phyloP scores from a whole-genome alignment of 805 yeast species.

The Schizosaccharomyces japonicus region DNA sequence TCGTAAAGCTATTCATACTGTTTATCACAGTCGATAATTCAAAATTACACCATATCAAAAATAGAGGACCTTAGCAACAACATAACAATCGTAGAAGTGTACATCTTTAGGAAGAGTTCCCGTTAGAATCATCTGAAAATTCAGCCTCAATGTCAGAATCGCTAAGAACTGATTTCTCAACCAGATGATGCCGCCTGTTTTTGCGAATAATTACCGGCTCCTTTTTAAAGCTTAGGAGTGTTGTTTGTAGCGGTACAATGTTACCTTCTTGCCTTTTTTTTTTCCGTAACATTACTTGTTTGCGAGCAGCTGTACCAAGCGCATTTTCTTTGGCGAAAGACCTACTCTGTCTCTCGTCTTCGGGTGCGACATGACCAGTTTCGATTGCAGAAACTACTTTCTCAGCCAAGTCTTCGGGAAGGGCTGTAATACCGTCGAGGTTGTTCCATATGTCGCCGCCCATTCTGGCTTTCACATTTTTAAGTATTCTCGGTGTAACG shows the following conservation, averaged over 20 bases:
- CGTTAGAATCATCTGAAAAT: background rate
- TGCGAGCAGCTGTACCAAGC: background rate
- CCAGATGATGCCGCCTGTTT: background rate
- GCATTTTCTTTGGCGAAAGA: background rate
- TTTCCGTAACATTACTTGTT: no score
- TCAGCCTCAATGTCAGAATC: background rate
- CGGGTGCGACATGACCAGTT: background rate
- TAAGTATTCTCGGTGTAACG: background rate
- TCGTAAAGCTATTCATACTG: no score
- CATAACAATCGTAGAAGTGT: no score
- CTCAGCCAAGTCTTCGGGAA: background rate
- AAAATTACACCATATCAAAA: no score
- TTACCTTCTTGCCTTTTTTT: no score
- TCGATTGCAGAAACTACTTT: background rate
- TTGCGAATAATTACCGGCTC: background rate
- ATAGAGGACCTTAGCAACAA: no score
- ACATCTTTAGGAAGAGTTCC: no score
- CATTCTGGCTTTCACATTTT: background rate
- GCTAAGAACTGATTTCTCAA: background rate
- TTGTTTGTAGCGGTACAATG: no score
- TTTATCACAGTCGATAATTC: no score
- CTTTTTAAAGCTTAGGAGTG: no score
- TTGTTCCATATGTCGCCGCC: background rate
- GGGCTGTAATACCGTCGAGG: conserved; percentile 1
- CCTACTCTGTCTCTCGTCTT: background rate